phyloP scores from a whole-genome alignment of 2,329 filamentous ascomycete genomes.

The Fusarium veterinarium region DNA sequence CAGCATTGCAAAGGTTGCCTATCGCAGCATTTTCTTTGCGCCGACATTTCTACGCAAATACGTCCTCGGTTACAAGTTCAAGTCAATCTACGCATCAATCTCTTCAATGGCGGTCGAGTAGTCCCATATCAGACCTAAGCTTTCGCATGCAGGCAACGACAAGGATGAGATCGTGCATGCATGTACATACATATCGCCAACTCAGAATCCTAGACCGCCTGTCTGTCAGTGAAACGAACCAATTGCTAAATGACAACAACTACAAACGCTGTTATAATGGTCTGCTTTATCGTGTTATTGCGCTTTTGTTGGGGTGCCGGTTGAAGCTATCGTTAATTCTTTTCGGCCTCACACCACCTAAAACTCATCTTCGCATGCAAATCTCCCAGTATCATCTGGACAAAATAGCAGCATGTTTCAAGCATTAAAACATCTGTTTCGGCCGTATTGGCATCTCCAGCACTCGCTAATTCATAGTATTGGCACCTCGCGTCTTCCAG shows the following conservation, averaged over 20 bases:
- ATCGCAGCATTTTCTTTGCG: neutral
- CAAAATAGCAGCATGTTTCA: neutral
- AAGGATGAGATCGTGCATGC: constrained; percentile 40
- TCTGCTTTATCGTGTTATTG: constrained; percentile 26
- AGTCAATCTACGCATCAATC: neutral
- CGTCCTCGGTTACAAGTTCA: neutral
- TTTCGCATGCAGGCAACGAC: constrained; percentile 23
- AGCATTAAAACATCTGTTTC: neutral
- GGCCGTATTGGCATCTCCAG: neutral
- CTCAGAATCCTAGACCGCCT: constrained; percentile 46
- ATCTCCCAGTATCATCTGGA: neutral
- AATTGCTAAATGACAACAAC: constrained; percentile 34
- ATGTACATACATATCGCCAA: constrained; percentile 42
- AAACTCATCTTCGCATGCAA: neutral
- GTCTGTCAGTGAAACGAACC: constrained; percentile 26
- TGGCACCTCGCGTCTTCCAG: neutral
- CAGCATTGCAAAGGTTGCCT: neutral
- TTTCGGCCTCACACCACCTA: neutral
- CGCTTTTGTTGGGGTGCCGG: constrained; percentile 17
- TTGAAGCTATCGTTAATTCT: constrained; percentile 2
- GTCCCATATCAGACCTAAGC: constrained; percentile 10
- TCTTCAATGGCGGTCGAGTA: constrained; percentile 14
- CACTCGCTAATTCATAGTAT: neutral
- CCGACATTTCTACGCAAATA: neutral
- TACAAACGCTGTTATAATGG: constrained; percentile 2